Evolutionary conservation across 2,329 filamentous ascomycete genomes (phyloP).

Genomic region (Pseudocercospora macadamiae): DNA sequence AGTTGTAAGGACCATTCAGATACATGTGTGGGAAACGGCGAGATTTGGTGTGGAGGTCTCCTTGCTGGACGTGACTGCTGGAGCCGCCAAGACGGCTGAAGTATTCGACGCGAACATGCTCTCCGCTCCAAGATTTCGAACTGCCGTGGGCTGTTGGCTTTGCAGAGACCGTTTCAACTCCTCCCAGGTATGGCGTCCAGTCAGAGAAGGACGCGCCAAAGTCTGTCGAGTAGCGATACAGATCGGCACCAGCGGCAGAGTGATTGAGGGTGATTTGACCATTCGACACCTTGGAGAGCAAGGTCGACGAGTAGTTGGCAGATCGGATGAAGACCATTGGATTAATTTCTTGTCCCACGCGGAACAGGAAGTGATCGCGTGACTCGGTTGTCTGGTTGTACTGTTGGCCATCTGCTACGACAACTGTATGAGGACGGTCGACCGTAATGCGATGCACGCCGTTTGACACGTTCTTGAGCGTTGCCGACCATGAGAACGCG

Average conservation of each 20-base stretch:
- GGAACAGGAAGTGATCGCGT: constrained; percentile 62
- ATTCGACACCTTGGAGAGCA: constrained; percentile 5
- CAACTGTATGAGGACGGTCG: constrained; percentile 54
- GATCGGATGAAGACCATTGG: constrained; percentile 58
- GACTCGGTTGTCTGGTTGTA: constrained; percentile 50
- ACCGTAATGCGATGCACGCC: constrained; percentile 62
- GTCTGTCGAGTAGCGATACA: constrained; percentile 63
- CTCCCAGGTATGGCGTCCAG: constrained; percentile 58
- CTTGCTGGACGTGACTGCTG: constrained; percentile 62
- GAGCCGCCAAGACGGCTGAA: constrained; percentile 61
- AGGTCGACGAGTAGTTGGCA: constrained; percentile 59
- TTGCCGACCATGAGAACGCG: constrained; percentile 57
- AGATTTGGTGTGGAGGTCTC: constrained; percentile 49
- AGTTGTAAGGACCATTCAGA: constrained; percentile 63
- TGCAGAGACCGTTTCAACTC: constrained; percentile 50
- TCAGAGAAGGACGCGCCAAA: constrained; percentile 61
- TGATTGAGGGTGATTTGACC: constrained; percentile 43
- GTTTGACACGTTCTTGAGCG: constrained; percentile 58
- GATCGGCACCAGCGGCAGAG: constrained; percentile 61
- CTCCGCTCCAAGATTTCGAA: constrained; percentile 60
- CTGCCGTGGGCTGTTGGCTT: constrained; percentile 56
- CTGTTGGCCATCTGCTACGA: constrained; percentile 34
- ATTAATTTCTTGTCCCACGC: constrained; percentile 59
- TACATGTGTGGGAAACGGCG: constrained; percentile 64
- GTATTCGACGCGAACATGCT: constrained; percentile 65